These are phyloP conservation scores for Trichosporon sp. DNA, from an alignment of 1,284 basidiomycete species.

Conservation along the genomic window DNA sequence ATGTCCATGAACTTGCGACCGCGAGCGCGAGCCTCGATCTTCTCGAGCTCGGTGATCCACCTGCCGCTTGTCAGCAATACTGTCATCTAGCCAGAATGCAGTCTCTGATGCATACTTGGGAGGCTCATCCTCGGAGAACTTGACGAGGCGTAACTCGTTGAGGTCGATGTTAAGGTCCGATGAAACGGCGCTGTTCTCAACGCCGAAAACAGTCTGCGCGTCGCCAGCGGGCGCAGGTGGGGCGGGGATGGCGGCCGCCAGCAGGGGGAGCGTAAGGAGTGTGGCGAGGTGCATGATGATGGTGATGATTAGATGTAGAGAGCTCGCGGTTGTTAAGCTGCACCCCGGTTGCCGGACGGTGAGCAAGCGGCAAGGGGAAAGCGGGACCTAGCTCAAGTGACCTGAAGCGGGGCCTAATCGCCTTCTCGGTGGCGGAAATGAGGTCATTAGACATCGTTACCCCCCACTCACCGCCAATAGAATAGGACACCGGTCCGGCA, in stretches of 20 bases:
- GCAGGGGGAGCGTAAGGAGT: slow-evolving; percentile 29
- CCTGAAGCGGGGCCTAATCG: background rate
- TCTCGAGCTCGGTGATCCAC: slow-evolving; percentile 77
- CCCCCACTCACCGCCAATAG: background rate
- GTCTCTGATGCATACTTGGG: slow-evolving; percentile 46
- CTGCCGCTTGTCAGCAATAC: slow-evolving; percentile 36
- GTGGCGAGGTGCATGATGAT: slow-evolving; percentile 34
- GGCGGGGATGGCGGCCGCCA: slow-evolving; percentile 34
- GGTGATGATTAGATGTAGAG: background rate
- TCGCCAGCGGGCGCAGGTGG: slow-evolving; percentile 5
- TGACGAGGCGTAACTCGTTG: slow-evolving; percentile 64
- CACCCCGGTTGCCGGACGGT: background rate
- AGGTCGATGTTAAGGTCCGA: slow-evolving; percentile 54
- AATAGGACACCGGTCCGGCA: background rate
- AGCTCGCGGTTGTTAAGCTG: background rate
- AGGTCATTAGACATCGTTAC: background rate
- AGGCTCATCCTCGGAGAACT: slow-evolving; percentile 59
- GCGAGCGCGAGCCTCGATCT: slow-evolving; percentile 70
- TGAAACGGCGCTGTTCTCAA: background rate
- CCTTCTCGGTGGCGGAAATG: background rate
- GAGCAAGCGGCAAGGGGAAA: background rate
- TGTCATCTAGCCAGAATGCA: slow-evolving; percentile 5
- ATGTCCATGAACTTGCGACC: slow-evolving; percentile 71
- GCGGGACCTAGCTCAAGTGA: background rate
- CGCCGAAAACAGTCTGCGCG: background rate